Percentiles rank a stretch among this genome's conserved stretches.
Conservation (phyloP, 495 filamentous ascomycete genomes). For the Tuber indicum region DNA sequence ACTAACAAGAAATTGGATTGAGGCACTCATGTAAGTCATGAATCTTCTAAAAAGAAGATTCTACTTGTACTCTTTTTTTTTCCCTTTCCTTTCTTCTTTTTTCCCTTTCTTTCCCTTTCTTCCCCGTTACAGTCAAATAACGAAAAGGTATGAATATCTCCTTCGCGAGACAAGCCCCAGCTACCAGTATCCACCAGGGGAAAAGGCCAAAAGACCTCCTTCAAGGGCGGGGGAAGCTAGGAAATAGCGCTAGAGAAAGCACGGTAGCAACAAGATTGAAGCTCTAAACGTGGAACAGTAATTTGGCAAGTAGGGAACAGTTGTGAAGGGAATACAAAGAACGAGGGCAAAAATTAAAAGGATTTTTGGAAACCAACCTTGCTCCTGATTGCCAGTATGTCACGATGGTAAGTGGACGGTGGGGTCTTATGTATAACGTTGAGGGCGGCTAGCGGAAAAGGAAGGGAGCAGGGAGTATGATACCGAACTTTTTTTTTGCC, state of each 20-base stretch:
- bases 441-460: background rate
- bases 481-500: background rate
- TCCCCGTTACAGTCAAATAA: background rate
- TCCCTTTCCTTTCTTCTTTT: background rate
- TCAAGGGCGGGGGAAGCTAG: conserved; percentile 13
- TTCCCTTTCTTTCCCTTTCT: background rate
- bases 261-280: conserved; percentile 9
- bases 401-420: background rate
- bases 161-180: background rate
- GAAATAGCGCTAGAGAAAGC: conserved; percentile 10
- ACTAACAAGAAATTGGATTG: conserved; percentile 43
- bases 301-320: conserved; percentile 19
- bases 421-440: background rate
- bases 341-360: background rate
- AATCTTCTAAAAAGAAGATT: conserved; percentile 12
- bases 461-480: background rate
- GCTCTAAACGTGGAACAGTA: conserved; percentile 17
- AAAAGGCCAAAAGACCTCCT: background rate
- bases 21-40: conserved; percentile 43
- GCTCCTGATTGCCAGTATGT: background rate
- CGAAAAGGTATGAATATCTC: background rate
- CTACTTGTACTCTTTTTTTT: conserved; percentile 2
- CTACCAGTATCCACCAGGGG: background rate
- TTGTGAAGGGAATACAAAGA: background rate
- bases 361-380: background rate